Percentiles rank a stretch among this genome's conserved stretches.
Conservation (phyloP, 192 early-diverging fungal genomes). For the Cetraspora pellucida region DNA sequence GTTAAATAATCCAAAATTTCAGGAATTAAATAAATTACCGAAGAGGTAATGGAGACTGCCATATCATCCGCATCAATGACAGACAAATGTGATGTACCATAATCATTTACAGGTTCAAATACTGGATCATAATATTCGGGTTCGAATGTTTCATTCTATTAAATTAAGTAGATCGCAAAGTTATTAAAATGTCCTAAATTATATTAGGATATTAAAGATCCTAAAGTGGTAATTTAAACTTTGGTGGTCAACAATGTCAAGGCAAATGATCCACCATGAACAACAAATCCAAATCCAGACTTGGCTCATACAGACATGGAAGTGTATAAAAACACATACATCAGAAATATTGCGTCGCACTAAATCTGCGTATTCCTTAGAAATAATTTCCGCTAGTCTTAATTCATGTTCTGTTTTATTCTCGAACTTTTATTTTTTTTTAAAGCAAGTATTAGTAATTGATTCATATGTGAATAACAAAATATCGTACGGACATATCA, state of each 20-base stretch:
- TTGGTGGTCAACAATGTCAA: too few relatives aligned
- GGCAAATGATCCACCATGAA: background rate
- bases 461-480: constrained; percentile 31
- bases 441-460: background rate
- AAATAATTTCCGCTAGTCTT: constrained; percentile 63
- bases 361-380: constrained; percentile 66
- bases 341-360: constrained; percentile 78
- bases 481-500: background rate
- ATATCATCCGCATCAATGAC: constrained; percentile 70
- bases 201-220: too few relatives aligned
- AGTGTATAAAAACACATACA: constrained; percentile 29
- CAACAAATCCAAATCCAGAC: too few relatives aligned
- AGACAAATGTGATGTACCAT: constrained; percentile 96
- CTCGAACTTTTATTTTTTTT: background rate
- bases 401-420: constrained; percentile 56
- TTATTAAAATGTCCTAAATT: background rate
- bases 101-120: constrained; percentile 75
- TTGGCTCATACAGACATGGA: background rate
- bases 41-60: constrained; percentile 84
- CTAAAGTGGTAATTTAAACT: too few relatives aligned
- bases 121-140: constrained; percentile 79
- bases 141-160: constrained; percentile 60
- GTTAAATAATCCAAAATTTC: background rate
- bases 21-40: constrained; percentile 40
- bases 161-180: background rate